Evolutionary conservation across 202 grass and related monocot genomes (phyloP).

Genomic region (Brachypodium distachyon): DNA sequence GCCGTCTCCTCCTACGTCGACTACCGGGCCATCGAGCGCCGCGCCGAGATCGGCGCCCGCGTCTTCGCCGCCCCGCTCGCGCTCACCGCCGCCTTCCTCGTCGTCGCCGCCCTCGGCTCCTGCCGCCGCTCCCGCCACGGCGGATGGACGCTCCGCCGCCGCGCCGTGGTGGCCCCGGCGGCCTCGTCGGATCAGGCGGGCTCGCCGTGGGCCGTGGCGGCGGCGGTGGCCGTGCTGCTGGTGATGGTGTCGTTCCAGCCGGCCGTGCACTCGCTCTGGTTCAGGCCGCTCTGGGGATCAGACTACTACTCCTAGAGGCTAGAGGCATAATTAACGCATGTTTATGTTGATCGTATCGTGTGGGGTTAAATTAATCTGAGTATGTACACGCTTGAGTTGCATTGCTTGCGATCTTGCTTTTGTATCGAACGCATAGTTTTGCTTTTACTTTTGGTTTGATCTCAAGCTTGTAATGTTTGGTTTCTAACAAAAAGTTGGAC

Average conservation of each 20-base stretch:
- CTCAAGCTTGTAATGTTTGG: too few relatives aligned
- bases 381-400: too few relatives aligned
- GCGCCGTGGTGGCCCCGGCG: background rate
- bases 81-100: constrained; percentile 28
- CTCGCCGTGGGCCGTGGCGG: constrained; percentile 42
- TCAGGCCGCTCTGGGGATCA: constrained; percentile 41
- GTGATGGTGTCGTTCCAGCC: constrained; percentile 55
- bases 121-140: constrained; percentile 17
- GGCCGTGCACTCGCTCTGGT: constrained; percentile 52
- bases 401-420: too few relatives aligned
- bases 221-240: constrained; percentile 35
- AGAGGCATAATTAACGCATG: too few relatives aligned
- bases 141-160: constrained; percentile 5
- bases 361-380: too few relatives aligned
- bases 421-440: too few relatives aligned
- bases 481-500: too few relatives aligned
- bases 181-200: background rate
- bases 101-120: constrained; percentile 24
- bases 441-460: too few relatives aligned
- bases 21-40: constrained; percentile 47
- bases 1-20: constrained; percentile 49
- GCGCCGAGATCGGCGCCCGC: constrained; percentile 40
- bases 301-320: constrained; percentile 19
- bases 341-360: too few relatives aligned
- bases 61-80: constrained; percentile 50